Conservation (phyloP, 2,329 filamentous ascomycete species). For the Aspergillus sp. region DNA sequence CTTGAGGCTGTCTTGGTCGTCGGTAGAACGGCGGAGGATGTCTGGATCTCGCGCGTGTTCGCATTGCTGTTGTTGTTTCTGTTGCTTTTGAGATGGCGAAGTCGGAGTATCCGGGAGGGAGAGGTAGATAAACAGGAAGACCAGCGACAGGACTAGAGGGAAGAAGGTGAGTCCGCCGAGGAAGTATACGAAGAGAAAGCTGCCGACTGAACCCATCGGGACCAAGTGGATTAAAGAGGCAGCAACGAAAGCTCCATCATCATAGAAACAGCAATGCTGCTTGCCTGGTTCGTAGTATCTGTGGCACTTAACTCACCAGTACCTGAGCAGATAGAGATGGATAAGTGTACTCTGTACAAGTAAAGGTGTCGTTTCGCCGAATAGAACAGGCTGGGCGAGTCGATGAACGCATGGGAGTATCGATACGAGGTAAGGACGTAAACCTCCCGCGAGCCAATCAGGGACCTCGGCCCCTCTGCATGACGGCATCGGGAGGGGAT, state of each 20-base stretch:
- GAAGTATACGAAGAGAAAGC: conserved; percentile 69
- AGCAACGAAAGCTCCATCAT: conserved; percentile 28
- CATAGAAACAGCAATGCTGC: conserved; percentile 6
- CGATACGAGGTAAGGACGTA: not conserved
- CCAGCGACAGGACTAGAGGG: conserved; percentile 58
- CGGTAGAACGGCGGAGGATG: conserved; percentile 47
- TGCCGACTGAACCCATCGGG: conserved; percentile 40
- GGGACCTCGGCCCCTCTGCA: not conserved
- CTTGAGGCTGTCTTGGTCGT: conserved; percentile 60
- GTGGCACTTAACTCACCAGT: not conserved
- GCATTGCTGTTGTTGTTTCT: conserved; percentile 28
- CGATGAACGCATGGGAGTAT: not conserved
- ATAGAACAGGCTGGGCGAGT: not conserved
- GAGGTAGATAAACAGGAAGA: conserved; percentile 62
- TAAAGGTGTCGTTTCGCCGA: not conserved
- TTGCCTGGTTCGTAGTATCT: not conserved
- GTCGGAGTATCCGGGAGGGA: conserved; percentile 49
- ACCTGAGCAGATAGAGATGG: not conserved
- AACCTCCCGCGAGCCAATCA: not conserved
- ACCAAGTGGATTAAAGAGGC: conserved; percentile 23
- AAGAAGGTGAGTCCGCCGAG: conserved; percentile 84
- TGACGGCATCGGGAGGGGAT: not conserved
- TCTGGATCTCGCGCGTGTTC: conserved; percentile 4
- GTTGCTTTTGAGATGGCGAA: conserved; percentile 20
- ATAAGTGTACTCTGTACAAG: not conserved